Percentiles rank a stretch among this genome's conserved stretches.
Evolutionary conservation across 192 early-diverging fungal genomes (phyloP).

Genomic region (Coemansia sp.): DNA sequence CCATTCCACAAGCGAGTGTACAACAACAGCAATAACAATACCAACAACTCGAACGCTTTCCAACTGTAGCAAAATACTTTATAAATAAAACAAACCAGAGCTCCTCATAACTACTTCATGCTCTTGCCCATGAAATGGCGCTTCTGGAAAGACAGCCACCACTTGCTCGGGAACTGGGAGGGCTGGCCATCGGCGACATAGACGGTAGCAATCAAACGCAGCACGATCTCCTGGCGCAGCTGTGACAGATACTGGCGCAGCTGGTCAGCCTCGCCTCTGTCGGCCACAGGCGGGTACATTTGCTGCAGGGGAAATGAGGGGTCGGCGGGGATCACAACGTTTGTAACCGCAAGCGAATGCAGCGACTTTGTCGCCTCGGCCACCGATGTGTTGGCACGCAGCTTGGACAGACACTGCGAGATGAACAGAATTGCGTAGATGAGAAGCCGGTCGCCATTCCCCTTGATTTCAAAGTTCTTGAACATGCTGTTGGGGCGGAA

Average conservation of each 20-base stretch:
- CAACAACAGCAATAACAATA: neutral
- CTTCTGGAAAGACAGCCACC: slow-evolving; percentile 99
- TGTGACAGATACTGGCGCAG: slow-evolving; percentile 87
- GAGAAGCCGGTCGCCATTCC: slow-evolving; percentile 84
- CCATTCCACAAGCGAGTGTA: slow-evolving; percentile 8
- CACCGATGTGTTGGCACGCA: slow-evolving; percentile 61
- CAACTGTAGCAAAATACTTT: neutral
- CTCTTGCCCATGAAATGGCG: slow-evolving; percentile 96
- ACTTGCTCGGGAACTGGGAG: slow-evolving; percentile 80
- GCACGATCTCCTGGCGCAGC: slow-evolving; percentile 84
- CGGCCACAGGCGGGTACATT: slow-evolving; percentile 73
- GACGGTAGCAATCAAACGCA: slow-evolving; percentile 71
- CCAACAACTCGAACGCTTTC: neutral
- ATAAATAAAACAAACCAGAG: neutral
- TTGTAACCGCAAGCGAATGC: slow-evolving; percentile 81
- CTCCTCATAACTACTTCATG: slow-evolving; percentile 41
- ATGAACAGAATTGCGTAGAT: slow-evolving; percentile 95
- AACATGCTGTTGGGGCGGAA: slow-evolving; percentile 98
- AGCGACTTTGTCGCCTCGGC: slow-evolving; percentile 79
- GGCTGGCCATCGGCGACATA: slow-evolving; percentile 64
- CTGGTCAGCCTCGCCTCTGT: slow-evolving; percentile 73
- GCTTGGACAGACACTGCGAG: slow-evolving; percentile 73
- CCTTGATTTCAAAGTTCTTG: slow-evolving; percentile 99
- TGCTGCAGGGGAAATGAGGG: slow-evolving; percentile 88
- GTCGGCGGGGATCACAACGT: slow-evolving; percentile 93